Percentiles rank a stretch among this genome's conserved stretches.
Conservation (phyloP, 441 rosid genomes). For the Breynia disticha region DNA sequence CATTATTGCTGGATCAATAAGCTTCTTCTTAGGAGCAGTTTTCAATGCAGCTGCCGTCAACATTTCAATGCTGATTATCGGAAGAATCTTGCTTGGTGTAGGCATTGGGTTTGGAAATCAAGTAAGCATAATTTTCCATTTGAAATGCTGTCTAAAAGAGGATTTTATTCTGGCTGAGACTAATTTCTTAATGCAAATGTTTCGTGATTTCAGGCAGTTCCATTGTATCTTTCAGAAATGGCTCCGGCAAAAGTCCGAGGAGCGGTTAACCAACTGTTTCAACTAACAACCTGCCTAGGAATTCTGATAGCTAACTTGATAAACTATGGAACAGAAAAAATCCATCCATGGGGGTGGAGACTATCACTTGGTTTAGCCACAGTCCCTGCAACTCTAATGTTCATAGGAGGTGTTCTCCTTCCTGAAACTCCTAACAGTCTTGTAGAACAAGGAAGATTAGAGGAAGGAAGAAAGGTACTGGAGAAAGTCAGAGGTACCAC, state of each 20-base stretch:
- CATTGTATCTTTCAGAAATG: conserved; percentile 76
- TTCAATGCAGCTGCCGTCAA: conserved; percentile 65
- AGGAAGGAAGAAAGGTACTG: conserved; percentile 51
- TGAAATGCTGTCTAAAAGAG: not conserved
- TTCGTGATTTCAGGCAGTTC: conserved; percentile 50
- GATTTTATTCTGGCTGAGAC: not conserved
- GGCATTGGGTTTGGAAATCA: conserved; percentile 93
- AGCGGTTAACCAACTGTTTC: conserved; percentile 72
- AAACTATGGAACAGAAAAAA: conserved; percentile 53
- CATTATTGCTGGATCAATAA: conserved; percentile 59
- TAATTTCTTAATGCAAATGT: not conserved
- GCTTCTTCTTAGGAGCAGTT: conserved; percentile 70
- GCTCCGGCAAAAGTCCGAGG: conserved; percentile 77
- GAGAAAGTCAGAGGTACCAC: conserved; percentile 66
- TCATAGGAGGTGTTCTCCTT: conserved; percentile 54
- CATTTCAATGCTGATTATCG: conserved; percentile 56
- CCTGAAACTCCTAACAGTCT: conserved; percentile 91
- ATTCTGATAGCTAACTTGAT: conserved; percentile 63
- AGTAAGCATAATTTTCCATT: conserved; percentile 20
- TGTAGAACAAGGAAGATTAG: conserved; percentile 68
- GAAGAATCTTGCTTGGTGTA: conserved; percentile 58
- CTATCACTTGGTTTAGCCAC: conserved; percentile 77
- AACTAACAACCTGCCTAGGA: conserved; percentile 68
- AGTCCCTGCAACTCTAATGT: conserved; percentile 69
- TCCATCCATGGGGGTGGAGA: conserved; percentile 97